Percentiles rank a stretch among this genome's conserved stretches.
phyloP scores from a whole-genome alignment of 495 filamentous ascomycete genomes.

The Neurospora sp. region DNA sequence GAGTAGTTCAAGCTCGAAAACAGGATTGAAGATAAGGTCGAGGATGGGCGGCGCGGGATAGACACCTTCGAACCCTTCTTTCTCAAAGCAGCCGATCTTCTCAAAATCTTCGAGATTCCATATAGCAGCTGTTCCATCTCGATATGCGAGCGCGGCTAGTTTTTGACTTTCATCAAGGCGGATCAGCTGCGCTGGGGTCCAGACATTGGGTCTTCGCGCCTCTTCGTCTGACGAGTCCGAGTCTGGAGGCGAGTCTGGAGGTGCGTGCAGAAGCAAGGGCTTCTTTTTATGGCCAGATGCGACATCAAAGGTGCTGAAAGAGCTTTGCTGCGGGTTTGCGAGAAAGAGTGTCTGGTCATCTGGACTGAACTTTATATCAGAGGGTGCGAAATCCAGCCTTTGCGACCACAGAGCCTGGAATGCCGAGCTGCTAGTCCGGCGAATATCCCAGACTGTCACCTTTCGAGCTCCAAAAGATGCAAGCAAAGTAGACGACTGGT shows the following conservation, averaged over 20 bases:
- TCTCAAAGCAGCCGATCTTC: slow-evolving; percentile 9
- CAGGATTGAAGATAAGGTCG: slow-evolving; percentile 6
- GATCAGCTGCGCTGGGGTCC: no score
- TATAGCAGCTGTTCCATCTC: no score
- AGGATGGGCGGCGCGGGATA: slow-evolving; percentile 6
- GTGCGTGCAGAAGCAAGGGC: no score
- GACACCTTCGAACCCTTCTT: slow-evolving; percentile 12
- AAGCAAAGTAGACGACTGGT: not conserved
- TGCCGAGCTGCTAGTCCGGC: not conserved
- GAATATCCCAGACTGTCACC: slow-evolving; percentile 4
- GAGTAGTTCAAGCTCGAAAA: slow-evolving; percentile 1
- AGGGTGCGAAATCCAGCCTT: no score
- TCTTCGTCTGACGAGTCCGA: slow-evolving; percentile 10
- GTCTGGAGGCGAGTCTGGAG: slow-evolving; percentile 1
- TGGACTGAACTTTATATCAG: not conserved
- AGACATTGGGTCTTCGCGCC: not conserved
- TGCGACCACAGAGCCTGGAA: no score
- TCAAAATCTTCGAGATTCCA: not conserved
- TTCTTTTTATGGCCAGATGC: no score
- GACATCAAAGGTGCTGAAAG: no score
- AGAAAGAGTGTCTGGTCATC: not conserved
- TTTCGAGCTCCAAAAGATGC: slow-evolving; percentile 3
- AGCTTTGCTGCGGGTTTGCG: no score
- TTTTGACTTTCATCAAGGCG: no score
- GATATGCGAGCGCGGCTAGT: no score